Percentiles rank a stretch among this genome's conserved stretches.
phyloP scores from a whole-genome alignment of 225 moss, liverwort and hornwort genomes.

The Takakia lepidozioides region DNA sequence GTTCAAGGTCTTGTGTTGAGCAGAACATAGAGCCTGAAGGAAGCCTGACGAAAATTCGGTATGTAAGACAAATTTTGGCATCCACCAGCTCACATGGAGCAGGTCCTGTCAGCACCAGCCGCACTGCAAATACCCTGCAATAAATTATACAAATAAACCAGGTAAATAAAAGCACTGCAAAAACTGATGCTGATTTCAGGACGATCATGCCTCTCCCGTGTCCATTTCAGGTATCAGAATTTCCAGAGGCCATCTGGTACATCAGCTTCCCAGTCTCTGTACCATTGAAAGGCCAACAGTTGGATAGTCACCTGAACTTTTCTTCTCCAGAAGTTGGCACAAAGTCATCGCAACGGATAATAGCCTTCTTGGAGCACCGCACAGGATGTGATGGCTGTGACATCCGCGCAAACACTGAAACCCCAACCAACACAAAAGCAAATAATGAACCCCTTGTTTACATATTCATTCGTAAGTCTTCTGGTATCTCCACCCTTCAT shows the following conservation, averaged over 20 bases:
- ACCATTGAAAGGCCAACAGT: too few species aligned
- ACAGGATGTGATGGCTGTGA: slow-evolving; percentile 96
- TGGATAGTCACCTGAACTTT: slow-evolving; percentile 50
- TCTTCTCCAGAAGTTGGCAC: slow-evolving; percentile 43
- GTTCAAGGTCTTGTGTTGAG: slow-evolving; percentile 87
- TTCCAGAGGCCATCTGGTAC: too few species aligned
- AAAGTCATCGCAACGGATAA: slow-evolving; percentile 79
- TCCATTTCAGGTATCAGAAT: too few species aligned
- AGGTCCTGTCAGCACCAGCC: slow-evolving; percentile 90
- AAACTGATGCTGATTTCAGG: too few species aligned
- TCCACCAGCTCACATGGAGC: slow-evolving; percentile 97
- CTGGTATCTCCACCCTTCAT: too few species aligned
- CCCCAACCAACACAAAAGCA: too few species aligned
- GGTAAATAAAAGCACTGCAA: too few species aligned
- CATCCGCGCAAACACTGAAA: slow-evolving; percentile 95
- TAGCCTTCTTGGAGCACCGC: slow-evolving; percentile 86
- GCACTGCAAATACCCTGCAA: slow-evolving; percentile 85
- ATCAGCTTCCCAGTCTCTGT: too few species aligned
- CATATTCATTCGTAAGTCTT: too few species aligned
- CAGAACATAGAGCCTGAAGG: slow-evolving; percentile 99
- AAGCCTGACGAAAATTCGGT: slow-evolving; percentile 92
- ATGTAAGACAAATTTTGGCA: slow-evolving; percentile 97
- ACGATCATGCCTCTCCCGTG: too few species aligned
- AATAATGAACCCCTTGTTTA: too few species aligned
- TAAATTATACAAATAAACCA: too few species aligned